A percentile compares a stretch with the other conserved stretches of the same genome.
phyloP scores from a whole-genome alignment of 2,329 filamentous ascomycete species.

The Kalaharituber pfeilii region DNA sequence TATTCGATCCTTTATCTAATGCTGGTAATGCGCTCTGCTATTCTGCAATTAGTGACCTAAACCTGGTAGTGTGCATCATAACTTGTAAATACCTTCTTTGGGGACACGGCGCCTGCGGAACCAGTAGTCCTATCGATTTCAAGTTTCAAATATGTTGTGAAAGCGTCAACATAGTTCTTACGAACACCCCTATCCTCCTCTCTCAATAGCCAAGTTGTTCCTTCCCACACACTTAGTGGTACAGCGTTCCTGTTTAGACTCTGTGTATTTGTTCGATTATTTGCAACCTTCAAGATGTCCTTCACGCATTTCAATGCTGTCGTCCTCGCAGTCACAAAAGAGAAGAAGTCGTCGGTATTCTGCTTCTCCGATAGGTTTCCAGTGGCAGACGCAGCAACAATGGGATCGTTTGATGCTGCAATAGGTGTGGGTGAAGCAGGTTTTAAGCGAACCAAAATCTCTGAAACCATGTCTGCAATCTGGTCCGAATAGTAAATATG shows the following conservation, averaged over 20 bases:
- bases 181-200: constrained; percentile 64
- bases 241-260: constrained; percentile 54
- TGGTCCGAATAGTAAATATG: constrained; percentile 97
- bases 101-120: constrained; percentile 37
- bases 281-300: constrained; percentile 65
- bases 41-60: constrained; percentile 11
- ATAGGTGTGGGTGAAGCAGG: constrained; percentile 36
- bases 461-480: constrained; percentile 79
- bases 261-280: constrained; percentile 43
- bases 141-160: constrained; percentile 57
- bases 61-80: constrained; percentile 30
- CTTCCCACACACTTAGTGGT: constrained; percentile 76
- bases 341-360: constrained; percentile 41
- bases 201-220: constrained; percentile 81
- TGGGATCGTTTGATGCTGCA: constrained; percentile 30
- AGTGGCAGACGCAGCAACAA: constrained; percentile 33
- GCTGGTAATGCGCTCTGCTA: constrained; percentile 7
- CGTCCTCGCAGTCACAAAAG: constrained; percentile 41
- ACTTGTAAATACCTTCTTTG: constrained; percentile 27
- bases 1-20: constrained; percentile 34
- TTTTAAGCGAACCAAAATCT: constrained; percentile 62
- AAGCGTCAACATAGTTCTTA: constrained; percentile 66
- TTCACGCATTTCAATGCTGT: constrained; percentile 64
- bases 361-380: constrained; percentile 36
- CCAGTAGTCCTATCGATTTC: constrained; percentile 45